Evolutionary conservation across 2,329 filamentous ascomycete species (phyloP).

Genomic region (Apiospora hydei): DNA sequence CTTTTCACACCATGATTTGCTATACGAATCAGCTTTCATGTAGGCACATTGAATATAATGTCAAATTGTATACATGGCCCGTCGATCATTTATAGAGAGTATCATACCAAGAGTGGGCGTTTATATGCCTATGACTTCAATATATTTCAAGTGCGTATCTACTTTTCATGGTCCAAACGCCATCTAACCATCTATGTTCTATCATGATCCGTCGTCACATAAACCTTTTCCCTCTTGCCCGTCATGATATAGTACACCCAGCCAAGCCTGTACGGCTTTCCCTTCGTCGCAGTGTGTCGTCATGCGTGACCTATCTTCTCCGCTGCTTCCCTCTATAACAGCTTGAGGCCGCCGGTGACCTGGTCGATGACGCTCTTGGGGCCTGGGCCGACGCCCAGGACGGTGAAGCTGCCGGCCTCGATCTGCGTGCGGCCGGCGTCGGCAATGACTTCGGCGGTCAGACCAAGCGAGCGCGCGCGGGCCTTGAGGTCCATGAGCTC

Average conservation of each 20-base stretch:
- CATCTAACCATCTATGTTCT: conserved; percentile 22
- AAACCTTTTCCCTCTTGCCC: neutral
- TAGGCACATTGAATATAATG: too few species aligned
- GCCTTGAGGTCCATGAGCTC: conserved; percentile 78
- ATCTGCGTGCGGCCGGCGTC: conserved; percentile 99
- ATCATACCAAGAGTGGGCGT: too few species aligned
- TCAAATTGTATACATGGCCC: too few species aligned
- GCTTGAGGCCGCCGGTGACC: conserved; percentile 55
- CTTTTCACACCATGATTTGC: too few species aligned
- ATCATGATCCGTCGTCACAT: conserved; percentile 15
- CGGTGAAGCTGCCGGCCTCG: conserved; percentile 88
- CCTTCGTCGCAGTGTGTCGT: neutral
- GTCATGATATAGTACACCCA: conserved; percentile 9
- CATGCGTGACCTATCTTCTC: neutral
- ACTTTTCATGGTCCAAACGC: conserved; percentile 15
- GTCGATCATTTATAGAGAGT: too few species aligned
- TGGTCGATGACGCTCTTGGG: conserved; percentile 87
- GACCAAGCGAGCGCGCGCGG: conserved; percentile 80
- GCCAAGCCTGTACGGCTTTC: neutral
- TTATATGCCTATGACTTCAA: neutral
- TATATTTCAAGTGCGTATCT: neutral
- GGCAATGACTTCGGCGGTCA: conserved; percentile 89
- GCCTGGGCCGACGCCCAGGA: conserved; percentile 82
- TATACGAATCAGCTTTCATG: too few species aligned
- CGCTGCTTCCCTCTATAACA: conserved; percentile 35